Evolutionary conservation across 225 moss, liverwort and hornwort genomes (phyloP), one percentile per base, ranked within the genome.

Genomic region (Asterella californica): DNA sequence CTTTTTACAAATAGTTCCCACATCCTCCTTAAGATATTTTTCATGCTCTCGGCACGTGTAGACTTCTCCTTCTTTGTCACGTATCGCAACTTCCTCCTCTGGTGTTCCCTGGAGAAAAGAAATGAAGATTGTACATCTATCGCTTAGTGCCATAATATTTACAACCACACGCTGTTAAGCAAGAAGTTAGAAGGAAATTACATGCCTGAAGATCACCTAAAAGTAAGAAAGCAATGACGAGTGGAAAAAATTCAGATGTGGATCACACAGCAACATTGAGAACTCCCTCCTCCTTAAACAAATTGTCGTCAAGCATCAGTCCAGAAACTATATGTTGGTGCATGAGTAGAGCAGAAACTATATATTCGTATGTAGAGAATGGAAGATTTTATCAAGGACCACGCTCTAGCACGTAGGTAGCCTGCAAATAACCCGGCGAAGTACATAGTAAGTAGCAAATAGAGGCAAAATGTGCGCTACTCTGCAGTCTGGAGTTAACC

Each of bases 1-100:
- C 59, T 34, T 27, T 29, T 0, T 14, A 70, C 86, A 86, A 33
- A 83, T 77, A 46, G 36, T 49, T 61, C 86, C 86, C 36, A 70
- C 61, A 47, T 78, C 83, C 0, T 86, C 86, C 66, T 86, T 81
- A 6, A 82, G 47, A 27, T 21, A 54, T 6, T 6, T 7, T 49
- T 76, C 79, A 27, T 15, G 8, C 6, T 63, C n/a, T 30, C 14
- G 22, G 64, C 64, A 62, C 15, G 18, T 18, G 29, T 11, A 42
- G 64, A 25, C 36, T 46, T 63, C 47, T 34, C 42, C 60, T 46
- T 64, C 75, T 76, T 57, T 36, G 11, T 36, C 22, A 76, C 37
- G 55, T 57, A 38, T 4, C 57, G 10, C 3, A n/a, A 37, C 24
- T 34, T 37, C 36, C 21, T 76, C 59, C 36, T 76, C 59, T 3